Evolutionary conservation across 495 filamentous ascomycete species (phyloP), one percentile per base, ranked within the genome.

Genomic region (Aspergillus steynii): DNA sequence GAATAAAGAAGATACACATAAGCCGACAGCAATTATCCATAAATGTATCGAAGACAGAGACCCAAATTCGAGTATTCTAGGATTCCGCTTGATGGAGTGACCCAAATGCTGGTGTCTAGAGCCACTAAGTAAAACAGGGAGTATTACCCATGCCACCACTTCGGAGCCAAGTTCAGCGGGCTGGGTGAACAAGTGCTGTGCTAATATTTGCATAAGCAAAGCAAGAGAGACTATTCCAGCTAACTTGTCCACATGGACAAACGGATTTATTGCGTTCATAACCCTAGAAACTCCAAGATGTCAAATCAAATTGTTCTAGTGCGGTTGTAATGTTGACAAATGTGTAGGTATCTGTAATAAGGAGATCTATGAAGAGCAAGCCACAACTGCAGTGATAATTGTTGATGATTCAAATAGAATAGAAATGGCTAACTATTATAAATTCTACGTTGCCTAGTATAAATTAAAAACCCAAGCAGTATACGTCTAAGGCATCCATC

Each of bases 141-240:
- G 34, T 37, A 37, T 37, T 37, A 8, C 34, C 34, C 34, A 37
- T 37, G 34, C 34, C 5, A 37, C 9, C 34, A 37, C 10, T 10
- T 37, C 34, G 34, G 34, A 37, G 34, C 48, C 48, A 50, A 50
- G 2, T 50, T 50, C 20, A 50, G 48, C 48, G 20, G 48, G 4
- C 20, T 50, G 48, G 5, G 48, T 50, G n/a, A 50, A 50, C 48
- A 50, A 50, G 27, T 50, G 27, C 48, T 50, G 48, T 50, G 48
- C 27, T 25, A 28, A 50, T 50, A 50, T 50, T 50, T 50, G 48
- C 27, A 10, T 50, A 12, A 50, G 48, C 48, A 50, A 25, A 50
- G 48, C 15, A 50, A 50, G 48, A 12, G 12, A 50, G 48, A 25
- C 48, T 50, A 50, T 25, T 12, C 48, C 48, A 50, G 10, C 48